Conservation (phyloP, 306 rosid genomes). For the Potentilla sterilis region DNA sequence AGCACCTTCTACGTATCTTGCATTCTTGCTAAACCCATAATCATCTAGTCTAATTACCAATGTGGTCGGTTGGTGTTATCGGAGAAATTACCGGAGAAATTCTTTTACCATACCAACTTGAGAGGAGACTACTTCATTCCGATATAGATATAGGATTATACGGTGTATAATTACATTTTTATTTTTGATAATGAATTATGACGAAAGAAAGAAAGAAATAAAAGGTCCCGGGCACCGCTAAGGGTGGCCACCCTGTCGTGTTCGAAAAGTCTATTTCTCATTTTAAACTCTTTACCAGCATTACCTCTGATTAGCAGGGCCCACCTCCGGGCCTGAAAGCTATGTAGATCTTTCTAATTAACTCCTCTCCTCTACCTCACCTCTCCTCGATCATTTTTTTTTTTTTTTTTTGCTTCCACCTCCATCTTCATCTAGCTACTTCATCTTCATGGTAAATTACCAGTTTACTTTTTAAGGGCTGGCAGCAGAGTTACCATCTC, state of each 20-base stretch:
- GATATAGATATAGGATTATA: no score
- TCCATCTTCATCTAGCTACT: not conserved
- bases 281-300: slow-evolving; percentile 48
- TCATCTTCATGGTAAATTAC: not conserved
- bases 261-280: slow-evolving; percentile 70
- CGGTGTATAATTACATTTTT: no score
- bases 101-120: no score
- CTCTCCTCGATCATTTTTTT: not conserved
- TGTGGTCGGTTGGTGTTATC: no score
- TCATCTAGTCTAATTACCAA: no score
- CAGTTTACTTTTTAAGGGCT: not conserved
- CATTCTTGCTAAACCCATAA: no score
- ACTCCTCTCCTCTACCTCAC: slow-evolving; percentile 30
- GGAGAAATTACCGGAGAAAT: no score
- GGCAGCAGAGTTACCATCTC: slow-evolving; percentile 21
- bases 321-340: slow-evolving; percentile 41
- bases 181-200: not conserved
- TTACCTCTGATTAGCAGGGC: slow-evolving; percentile 53
- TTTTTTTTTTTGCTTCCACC: not conserved
- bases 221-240: slow-evolving; percentile 84
- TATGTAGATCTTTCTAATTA: slow-evolving; percentile 72
- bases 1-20: no score
- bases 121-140: no score
- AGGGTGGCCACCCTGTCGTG: slow-evolving; percentile 74
- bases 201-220: slow-evolving; percentile 48